Base-by-base conservation (phyloP, 768 basidiomycete genomes). In the Termitomyces bulborhizus region DNA sequence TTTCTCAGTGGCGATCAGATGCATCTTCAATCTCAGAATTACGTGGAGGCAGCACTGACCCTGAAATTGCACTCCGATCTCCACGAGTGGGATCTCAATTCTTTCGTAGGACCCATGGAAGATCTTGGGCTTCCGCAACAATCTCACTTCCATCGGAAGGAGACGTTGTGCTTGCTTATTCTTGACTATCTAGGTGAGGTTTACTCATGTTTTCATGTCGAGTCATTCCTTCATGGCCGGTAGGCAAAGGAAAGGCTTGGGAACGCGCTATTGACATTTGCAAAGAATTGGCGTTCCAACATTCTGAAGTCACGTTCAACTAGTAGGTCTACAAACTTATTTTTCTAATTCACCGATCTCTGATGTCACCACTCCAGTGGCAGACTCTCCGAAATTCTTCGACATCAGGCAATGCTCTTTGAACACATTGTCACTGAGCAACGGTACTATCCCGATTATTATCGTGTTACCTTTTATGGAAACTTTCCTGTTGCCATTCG, bases 211-310 rank as follows among this genome's bases (percentile, higher is more conserved):
- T 62, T 45, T 59, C 36, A 15, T 44, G 6, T 47, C 45, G n/a
- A 31, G 27, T 34, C 24, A 46, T 46, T 15, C 41, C 42, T 41
- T 26, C 34, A 40, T 0, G 18, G 5, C 0, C 29, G 51, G 24
- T 21, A 94, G 93, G 92, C 48, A 91, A 94, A 70, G 96, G 95
- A 9, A 94, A 96, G 64, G 95, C 96, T n/a, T 98, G 93, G 83
- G 96, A 98, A 69, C 87, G 82, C 51, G 96, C 93, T 2, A 85
- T 97, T 55, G 89, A 92, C 46, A 88, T 98, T 47, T 95, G 92
- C 73, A 91, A 90, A 71, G 96, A 98, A 63, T 73, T 98, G 26
- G 88, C 88, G 13, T 83, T 75, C 57, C 93, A 98, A 67, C 95
- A 98, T 71, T 81, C 88, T 15, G 85, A 87, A 66, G 80, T 92